A percentile compares a stretch with the other conserved stretches of the same genome.
Evolutionary conservation across 2,329 filamentous ascomycete genomes (phyloP).

Genomic region (Blastomyces silverae): DNA sequence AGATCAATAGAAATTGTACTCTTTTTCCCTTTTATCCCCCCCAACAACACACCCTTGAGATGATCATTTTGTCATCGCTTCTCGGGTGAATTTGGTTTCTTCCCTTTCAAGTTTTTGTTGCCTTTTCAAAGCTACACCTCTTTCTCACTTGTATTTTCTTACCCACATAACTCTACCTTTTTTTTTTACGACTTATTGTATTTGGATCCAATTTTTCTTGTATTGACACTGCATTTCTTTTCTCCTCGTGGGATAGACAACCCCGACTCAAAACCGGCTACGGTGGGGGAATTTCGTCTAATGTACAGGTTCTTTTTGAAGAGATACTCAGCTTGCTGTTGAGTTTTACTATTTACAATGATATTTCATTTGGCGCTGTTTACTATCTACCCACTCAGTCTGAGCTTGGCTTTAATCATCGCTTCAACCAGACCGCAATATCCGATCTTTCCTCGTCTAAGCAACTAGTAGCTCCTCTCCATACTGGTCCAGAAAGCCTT

Average conservation of each 20-base stretch:
- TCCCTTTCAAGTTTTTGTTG: neutral
- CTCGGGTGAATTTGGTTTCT: neutral
- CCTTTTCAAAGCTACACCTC: neutral
- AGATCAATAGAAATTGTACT: neutral
- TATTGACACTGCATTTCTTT: neutral
- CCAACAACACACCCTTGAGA: neutral
- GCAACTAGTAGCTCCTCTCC: neutral
- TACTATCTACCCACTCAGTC: neutral
- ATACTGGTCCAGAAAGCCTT: conserved; percentile 10
- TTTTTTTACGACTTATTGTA: neutral
- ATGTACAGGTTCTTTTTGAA: neutral
- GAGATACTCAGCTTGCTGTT: neutral
- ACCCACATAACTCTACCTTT: neutral
- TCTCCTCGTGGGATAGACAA: no score
- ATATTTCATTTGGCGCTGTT: neutral
- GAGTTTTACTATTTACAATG: neutral
- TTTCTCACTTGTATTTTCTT: neutral
- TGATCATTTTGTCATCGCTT: neutral
- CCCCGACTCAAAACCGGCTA: neutral
- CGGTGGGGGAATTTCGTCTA: conserved; percentile 1
- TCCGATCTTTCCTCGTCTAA: neutral
- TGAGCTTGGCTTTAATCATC: neutral
- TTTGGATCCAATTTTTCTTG: neutral
- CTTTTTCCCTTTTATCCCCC: neutral
- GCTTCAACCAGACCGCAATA: neutral